These are phyloP conservation scores for Yamadazyma takamatsuzukensis DNA, from an alignment of 805 yeast genomes.

Conservation along the genomic window DNA sequence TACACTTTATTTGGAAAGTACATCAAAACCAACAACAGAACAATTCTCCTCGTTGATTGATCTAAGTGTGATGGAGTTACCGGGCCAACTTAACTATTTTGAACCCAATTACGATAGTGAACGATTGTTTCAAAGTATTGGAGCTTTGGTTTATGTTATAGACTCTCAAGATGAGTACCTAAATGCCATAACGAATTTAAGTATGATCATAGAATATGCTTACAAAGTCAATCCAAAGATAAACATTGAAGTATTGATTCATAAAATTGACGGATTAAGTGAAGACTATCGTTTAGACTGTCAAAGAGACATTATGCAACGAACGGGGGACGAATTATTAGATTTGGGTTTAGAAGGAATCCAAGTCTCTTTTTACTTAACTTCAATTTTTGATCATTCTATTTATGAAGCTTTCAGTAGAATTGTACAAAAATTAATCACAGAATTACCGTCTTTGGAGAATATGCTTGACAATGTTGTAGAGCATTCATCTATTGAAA, in stretches of 20 bases:
- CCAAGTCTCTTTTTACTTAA: constrained; percentile 84
- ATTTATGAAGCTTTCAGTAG: constrained; percentile 94
- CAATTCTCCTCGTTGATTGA: constrained; percentile 81
- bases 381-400: constrained; percentile 93
- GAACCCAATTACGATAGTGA: constrained; percentile 83
- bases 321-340: constrained; percentile 87
- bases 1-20: constrained; percentile 84
- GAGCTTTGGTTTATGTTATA: constrained; percentile 89
- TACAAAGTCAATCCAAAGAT: constrained; percentile 78
- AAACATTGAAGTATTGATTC: constrained; percentile 89
- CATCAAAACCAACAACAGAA: constrained; percentile 84
- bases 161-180: constrained; percentile 95
- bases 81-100: constrained; percentile 88
- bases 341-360: constrained; percentile 91
- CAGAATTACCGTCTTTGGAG: constrained; percentile 84
- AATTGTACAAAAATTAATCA: constrained; percentile 85
- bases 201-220: constrained; percentile 85
- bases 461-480: constrained; percentile 84
- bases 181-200: constrained; percentile 83
- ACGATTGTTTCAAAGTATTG: constrained; percentile 72
- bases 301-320: constrained; percentile 92
- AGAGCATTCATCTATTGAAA: constrained; percentile 86
- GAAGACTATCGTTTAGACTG: constrained; percentile 95
- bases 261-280: constrained; percentile 90
- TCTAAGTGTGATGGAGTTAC: constrained; percentile 86